Evolutionary conservation across 306 rosid genomes (phyloP).

Genomic region (Quercus bicolor): DNA sequence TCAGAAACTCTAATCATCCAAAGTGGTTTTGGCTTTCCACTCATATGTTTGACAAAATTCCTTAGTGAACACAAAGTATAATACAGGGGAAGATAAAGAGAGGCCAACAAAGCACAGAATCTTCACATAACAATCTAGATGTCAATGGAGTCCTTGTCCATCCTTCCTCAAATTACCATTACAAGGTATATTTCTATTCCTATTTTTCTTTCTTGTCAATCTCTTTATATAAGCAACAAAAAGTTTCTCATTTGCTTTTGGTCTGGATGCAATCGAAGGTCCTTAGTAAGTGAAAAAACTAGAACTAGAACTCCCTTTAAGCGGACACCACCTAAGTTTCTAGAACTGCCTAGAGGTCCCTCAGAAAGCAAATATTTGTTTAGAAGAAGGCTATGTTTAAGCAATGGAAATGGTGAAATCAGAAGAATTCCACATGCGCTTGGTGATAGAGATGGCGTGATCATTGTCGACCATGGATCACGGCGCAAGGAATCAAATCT

Average conservation of each 20-base stretch:
- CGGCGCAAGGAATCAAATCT: conserved; percentile 85
- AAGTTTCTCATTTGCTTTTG: not conserved
- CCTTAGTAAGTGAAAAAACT: conserved; percentile 24
- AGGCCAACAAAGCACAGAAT: not conserved
- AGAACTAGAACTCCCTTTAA: conserved; percentile 30
- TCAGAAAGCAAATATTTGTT: conserved; percentile 23
- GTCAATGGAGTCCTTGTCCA: conserved; percentile 12
- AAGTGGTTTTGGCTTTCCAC: not conserved
- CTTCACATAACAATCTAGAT: not conserved
- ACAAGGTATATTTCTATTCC: conserved; percentile 25
- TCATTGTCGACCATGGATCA: conserved; percentile 93
- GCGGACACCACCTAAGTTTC: conserved; percentile 28
- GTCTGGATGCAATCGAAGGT: conserved; percentile 23
- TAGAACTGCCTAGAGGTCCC: conserved; percentile 23
- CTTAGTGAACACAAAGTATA: not conserved
- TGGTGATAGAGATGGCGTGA: conserved; percentile 54
- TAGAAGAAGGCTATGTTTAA: conserved; percentile 28
- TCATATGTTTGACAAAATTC: not conserved
- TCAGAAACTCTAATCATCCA: not conserved
- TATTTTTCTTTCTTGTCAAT: not conserved
- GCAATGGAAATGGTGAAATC: conserved; percentile 31
- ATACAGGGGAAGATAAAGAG: not conserved
- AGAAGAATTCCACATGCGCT: conserved; percentile 31
- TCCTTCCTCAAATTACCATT: conserved; percentile 17
- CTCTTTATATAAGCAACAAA: not conserved